Evolutionary conservation across 129 eudicot species (phyloP), one percentile per base, ranked within the genome.

Genomic region (Pseudognaphalium luteoalbum): DNA sequence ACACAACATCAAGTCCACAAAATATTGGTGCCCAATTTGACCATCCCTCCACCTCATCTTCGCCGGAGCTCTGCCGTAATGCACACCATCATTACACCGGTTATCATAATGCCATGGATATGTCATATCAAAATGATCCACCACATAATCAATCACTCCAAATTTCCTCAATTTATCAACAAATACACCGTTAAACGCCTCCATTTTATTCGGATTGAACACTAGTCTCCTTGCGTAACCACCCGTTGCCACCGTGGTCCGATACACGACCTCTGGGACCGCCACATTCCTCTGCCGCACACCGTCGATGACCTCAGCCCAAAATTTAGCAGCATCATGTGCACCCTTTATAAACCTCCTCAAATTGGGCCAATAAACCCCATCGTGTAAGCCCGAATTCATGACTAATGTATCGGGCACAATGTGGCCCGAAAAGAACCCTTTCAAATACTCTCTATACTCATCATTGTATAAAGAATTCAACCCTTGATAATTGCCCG

Each of bases 301-400:
- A 0, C 86, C 90, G 8, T 78, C 84, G n/a, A 92, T 7, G 59
- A 90, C 81, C 75, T 71, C 90, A 0, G 91, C 81, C 99, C 99
- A 94, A 74, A 91, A 94, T 19, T 76, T 51, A 4, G 94, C 99
- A 4, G 97, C 96, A 58, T 73, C 87, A 54, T 86, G 87, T 0
- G 94, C 97, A 17, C 96, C 99, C 47, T 78, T 76, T 25, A 79
- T 83, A 33, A 94, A 94, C 11, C 74, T 76, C 68, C 96, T 80
- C 61, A 94, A 10, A 75, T 76, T 91, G 5, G 83, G 76, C 99
- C 99, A 95, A 67, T 69, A 86, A 7, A 95, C 84, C 28, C 99
- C 99, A 33, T 95, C 99, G 44, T 95, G 99, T 60, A 95, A 72
- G 7, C 99, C 99, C 2, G 99, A 95, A 62, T 95, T 95, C 97